Conservation (phyloP, 768 basidiomycete genomes). For the Termitomyces heimii region DNA sequence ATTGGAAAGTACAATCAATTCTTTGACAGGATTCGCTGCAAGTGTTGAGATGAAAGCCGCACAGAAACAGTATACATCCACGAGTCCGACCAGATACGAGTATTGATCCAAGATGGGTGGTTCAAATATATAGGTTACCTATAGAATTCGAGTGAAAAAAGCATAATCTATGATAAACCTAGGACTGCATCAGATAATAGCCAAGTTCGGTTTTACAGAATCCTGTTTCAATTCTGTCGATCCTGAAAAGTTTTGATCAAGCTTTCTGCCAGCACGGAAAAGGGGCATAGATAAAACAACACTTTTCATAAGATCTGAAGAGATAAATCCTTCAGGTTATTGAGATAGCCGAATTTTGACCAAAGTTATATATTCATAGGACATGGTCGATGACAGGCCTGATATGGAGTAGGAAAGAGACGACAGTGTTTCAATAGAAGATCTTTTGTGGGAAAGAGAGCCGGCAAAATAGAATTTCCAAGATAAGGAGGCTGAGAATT, state of each 20-base stretch:
- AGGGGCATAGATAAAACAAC: neutral
- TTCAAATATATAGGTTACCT: no score
- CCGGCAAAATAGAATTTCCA: conserved; percentile 5
- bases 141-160: neutral
- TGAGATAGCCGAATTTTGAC: conserved; percentile 6
- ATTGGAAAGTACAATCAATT: neutral
- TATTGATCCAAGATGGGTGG: no score
- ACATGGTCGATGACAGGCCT: conserved; percentile 5
- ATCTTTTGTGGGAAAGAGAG: conserved; percentile 2
- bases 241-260: neutral
- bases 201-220: neutral
- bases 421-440: conserved; percentile 1
- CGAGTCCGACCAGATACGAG: conserved; percentile 4
- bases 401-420: conserved; percentile 5
- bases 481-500: conserved; percentile 6
- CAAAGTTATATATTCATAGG: conserved; percentile 6
- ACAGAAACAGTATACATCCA: no score
- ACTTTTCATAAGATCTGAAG: conserved; percentile 7
- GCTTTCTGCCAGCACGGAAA: conserved; percentile 3
- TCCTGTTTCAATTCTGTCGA: conserved; percentile 2
- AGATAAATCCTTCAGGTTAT: neutral
- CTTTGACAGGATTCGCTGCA: no score
- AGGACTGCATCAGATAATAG: conserved; percentile 3
- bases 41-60: no score
- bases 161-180: neutral